Evolutionary conservation across 1,284 basidiomycete species (phyloP).

Genomic region (Exobasidium cylindrosporum): DNA sequence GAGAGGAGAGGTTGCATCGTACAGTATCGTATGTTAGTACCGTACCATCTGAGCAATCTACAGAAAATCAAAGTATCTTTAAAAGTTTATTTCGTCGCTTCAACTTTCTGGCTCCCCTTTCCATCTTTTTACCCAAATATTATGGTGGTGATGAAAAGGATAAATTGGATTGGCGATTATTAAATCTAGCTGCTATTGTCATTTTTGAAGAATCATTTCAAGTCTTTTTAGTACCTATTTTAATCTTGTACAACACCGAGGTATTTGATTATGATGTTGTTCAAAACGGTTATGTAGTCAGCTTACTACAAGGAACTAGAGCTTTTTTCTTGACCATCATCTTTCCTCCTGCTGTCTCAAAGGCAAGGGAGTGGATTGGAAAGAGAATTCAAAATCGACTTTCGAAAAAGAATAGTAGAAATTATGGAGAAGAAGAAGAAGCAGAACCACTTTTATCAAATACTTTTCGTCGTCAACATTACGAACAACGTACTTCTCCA

Average conservation of each 20-base stretch:
- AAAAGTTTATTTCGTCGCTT: conserved; percentile 11
- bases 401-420: conserved; percentile 21
- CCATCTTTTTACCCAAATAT: conserved; percentile 30
- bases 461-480: not conserved
- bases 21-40: conserved; percentile 8
- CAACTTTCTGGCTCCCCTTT: conserved; percentile 40
- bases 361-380: conserved; percentile 22
- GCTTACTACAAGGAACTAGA: conserved; percentile 35
- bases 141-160: not conserved
- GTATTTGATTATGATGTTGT: conserved; percentile 38
- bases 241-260: conserved; percentile 49
- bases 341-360: conserved; percentile 35
- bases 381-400: conserved; percentile 26
- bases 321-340: conserved; percentile 41
- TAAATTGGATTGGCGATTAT: conserved; percentile 31
- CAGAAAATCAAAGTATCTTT: not conserved
- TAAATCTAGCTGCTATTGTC: conserved; percentile 37
- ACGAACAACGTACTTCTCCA: not conserved
- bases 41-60: not conserved
- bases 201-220: conserved; percentile 46
- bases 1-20: not conserved
- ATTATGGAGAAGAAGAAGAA: conserved; percentile 11
- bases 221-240: conserved; percentile 42
- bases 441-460: not conserved
- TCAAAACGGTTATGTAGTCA: conserved; percentile 46